Evolutionary conservation across 2,329 filamentous ascomycete genomes (phyloP).

Genomic region (Lasiodiplodia citricola): DNA sequence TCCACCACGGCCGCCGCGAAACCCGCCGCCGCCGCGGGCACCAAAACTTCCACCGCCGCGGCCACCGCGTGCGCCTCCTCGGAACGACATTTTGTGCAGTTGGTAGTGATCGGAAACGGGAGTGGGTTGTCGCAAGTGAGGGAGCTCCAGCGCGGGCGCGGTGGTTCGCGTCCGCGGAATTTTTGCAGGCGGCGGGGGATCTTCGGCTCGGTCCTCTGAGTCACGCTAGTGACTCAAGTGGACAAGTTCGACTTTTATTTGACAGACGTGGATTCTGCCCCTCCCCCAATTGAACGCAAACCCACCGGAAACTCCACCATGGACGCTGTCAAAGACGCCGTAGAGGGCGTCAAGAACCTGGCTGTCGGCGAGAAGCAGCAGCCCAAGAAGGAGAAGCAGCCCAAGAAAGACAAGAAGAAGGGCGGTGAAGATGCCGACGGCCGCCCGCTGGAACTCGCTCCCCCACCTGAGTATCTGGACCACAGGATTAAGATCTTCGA

Average conservation of each 20-base stretch:
- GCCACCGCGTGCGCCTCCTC: conserved; percentile 49
- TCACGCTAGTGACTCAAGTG: conserved; percentile 23
- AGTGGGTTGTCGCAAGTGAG: conserved; percentile 30
- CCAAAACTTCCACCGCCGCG: conserved; percentile 50
- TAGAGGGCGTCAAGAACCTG: conserved; percentile 66
- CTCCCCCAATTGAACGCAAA: conserved; percentile 24
- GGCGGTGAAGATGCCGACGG: conserved; percentile 40
- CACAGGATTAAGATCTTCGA: conserved; percentile 88
- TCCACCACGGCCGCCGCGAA: conserved; percentile 61
- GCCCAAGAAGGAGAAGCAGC: conserved; percentile 35
- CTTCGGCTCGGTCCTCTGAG: conserved; percentile 29
- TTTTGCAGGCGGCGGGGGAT: conserved; percentile 24
- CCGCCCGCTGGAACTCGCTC: conserved; percentile 54
- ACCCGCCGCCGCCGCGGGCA: conserved; percentile 57
- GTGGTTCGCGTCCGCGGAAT: conserved; percentile 15
- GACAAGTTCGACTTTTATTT: conserved; percentile 21
- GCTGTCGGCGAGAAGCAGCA: conserved; percentile 48
- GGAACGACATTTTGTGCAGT: conserved; percentile 65
- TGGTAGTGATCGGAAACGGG: conserved; percentile 32
- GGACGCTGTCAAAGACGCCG: conserved; percentile 57
- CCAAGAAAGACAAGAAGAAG: conserved; percentile 49
- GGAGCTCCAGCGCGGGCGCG: conserved; percentile 23
- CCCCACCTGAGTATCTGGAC: conserved; percentile 76
- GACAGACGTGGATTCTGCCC: conserved; percentile 26
- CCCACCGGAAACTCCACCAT: conserved; percentile 41